Base-by-base conservation (phyloP, 768 basidiomycete species). In the Lyophyllum semitale region DNA sequence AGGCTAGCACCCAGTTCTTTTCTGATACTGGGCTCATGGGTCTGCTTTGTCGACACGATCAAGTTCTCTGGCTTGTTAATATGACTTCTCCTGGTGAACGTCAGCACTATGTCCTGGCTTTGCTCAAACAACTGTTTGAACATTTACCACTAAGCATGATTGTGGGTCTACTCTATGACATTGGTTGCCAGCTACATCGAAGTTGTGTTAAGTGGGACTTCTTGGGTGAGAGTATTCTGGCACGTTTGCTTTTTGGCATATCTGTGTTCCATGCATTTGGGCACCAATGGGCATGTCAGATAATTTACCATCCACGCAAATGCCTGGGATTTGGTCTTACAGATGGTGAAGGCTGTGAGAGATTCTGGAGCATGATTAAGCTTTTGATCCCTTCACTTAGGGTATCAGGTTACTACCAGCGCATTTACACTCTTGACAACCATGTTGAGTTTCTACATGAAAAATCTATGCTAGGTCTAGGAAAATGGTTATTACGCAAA, bases 181-280 rank as follows among this genome's bases (percentile, higher is more conserved):
- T 78, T 22, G 73, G 66, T 0, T 79, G 76, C 53, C 65, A 68
- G n/a, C 47, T 75, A 2, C 55, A 73, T 3, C 61, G 64, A 11
- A 66, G 64, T 30, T 68, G 62, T 22, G 29, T 57, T 3, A 68
- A 65, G 40, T 66, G 63, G 59, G 61, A 60, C 6, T 71, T 73
- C 49, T 30, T 72, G 2, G 42, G 55, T 46, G 8, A 22, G 1
- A 51, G 62, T 2, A 58, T 67, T 20, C 42, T 67, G 3, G 18
- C 56, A 6, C 59, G 67, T 0, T 46, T 76, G 2, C n/a, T 42
- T 1, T 76, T 69, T 45, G 68, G 63, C 1, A 68, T 71, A 1
- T 68, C 72, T 1, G 71, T 73, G 0, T 73, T 77, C 57, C 75
- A 78, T 65, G 71, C 71, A 0, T 77, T 71, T 54, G 71, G 74